Base-by-base conservation (phyloP, 371 early-diverging fungal species). In the Mucor velutinosus region DNA sequence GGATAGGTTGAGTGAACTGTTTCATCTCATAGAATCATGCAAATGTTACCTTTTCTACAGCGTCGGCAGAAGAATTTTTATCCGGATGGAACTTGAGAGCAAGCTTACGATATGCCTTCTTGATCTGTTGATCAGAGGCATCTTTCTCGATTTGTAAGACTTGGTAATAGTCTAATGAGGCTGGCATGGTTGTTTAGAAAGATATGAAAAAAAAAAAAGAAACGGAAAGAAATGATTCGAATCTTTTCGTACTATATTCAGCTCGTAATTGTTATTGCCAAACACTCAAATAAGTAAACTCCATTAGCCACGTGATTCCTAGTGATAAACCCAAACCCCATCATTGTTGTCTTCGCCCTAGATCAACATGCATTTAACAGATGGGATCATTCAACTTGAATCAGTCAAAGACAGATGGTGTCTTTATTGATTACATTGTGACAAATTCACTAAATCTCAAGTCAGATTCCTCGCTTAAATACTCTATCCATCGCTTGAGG, bases 21-120 rank as follows among this genome's bases (percentile, higher is more conserved):
- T 29, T 55, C 27, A 49, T 43, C 45, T 30, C 45, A 11, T 49
- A 7, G 8, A 35, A 15, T 55, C 12, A 29, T 55, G 55, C 55
- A 55, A 33, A 37, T 32, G 33, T 51, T 27, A 75, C 82, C 65
- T 80, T 78, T 71, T 82, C 85, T 8, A 74, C 78, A 30, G 84
- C 83, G 29, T 80, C 82, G 17, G 72, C 66, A 14, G 74, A 70
- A 7, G 71, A 41, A 56, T 87, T 85, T 59, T 85, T 87, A 65
- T 87, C 87, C n/a, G 87, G 87, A 70, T 87, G 87, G 71, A 84
- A 87, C 51, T 71, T 72, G n/a, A 85, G 57, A 37, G 80, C 80
- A 17, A 80, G 72, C 39, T 75, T 78, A 29, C 75, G 58, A 56
- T 83, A 85, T 7, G 86, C 79, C 60, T 79, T 81, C 56, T 76